A percentile compares a stretch with the other conserved stretches of the same genome.
These are phyloP conservation scores for Breynia disticha DNA, from an alignment of 441 rosid species.

Conservation along the genomic window DNA sequence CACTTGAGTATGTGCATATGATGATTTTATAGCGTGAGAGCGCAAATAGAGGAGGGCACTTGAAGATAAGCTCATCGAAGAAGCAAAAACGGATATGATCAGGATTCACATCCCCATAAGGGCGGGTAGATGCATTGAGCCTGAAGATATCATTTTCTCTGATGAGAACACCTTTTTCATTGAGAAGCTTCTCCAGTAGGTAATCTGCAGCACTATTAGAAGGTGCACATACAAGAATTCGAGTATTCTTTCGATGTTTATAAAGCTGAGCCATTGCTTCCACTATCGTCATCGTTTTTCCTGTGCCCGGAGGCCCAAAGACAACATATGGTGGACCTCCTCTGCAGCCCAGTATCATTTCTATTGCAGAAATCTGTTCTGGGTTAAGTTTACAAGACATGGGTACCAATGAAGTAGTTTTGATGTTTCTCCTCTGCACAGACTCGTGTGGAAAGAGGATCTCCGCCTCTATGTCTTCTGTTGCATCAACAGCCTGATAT, in stretches of 20 bases:
- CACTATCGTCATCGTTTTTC: constrained; percentile 50
- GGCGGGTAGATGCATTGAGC: constrained; percentile 53
- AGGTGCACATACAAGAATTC: constrained; percentile 52
- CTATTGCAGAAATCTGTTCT: constrained; percentile 44
- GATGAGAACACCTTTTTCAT: constrained; percentile 22
- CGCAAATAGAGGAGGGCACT: constrained; percentile 38
- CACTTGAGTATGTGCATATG: constrained; percentile 71
- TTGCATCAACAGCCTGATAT: constrained; percentile 52
- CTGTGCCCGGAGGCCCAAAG: constrained; percentile 64
- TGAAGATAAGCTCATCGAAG: constrained; percentile 33
- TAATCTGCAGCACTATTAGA: constrained; percentile 67
- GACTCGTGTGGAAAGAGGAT: constrained; percentile 40
- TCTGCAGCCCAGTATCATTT: constrained; percentile 44
- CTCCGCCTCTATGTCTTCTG: constrained; percentile 25
- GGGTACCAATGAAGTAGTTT: constrained; percentile 24
- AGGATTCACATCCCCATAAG: constrained; percentile 35
- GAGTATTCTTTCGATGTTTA: constrained; percentile 15
- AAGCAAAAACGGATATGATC: constrained; percentile 34
- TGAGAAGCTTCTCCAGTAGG: constrained; percentile 36
- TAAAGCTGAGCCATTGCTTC: constrained; percentile 49
- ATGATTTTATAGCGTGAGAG: constrained; percentile 44
- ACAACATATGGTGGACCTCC: constrained; percentile 59
- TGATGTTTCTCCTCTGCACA: constrained; percentile 15
- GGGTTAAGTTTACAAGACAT: constrained; percentile 30
- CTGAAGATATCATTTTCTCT: constrained; percentile 41